phyloP scores from a whole-genome alignment of 1,284 basidiomycete genomes.

The Ceratobasidium sp. region DNA sequence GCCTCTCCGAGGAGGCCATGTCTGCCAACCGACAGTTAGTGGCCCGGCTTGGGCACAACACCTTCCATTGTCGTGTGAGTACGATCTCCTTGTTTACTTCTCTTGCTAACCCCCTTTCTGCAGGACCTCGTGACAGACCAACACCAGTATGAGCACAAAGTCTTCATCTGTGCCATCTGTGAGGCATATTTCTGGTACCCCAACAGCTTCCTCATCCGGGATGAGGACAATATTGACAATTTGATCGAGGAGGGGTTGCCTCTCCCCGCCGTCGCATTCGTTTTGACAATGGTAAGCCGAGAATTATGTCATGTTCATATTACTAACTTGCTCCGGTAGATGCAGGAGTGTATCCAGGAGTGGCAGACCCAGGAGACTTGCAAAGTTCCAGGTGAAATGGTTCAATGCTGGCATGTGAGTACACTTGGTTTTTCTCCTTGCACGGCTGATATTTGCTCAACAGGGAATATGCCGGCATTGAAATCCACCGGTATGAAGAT shows the following conservation, averaged over 20 bases:
- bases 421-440: neutral
- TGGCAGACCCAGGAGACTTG: too few relatives aligned
- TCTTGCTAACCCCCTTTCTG: neutral
- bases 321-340: neutral
- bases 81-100: neutral
- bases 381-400: neutral
- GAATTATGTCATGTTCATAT: neutral
- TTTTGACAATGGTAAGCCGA: slow-evolving; percentile 11
- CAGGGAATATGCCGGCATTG: neutral
- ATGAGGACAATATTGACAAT: neutral
- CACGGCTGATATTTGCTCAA: neutral
- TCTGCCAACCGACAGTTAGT: neutral
- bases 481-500: neutral
- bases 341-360: slow-evolving; percentile 23
- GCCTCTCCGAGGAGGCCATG: neutral
- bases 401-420: neutral
- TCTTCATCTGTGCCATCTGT: neutral
- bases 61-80: slow-evolving; percentile 26
- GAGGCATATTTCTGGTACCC: neutral
- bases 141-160: neutral
- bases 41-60: neutral
- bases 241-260: neutral
- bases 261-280: slow-evolving; percentile 15
- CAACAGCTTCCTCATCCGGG: neutral
- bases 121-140: neutral